Evolutionary conservation across 2,329 filamentous ascomycete genomes (phyloP).

Genomic region (Fusarium cyanostomum): DNA sequence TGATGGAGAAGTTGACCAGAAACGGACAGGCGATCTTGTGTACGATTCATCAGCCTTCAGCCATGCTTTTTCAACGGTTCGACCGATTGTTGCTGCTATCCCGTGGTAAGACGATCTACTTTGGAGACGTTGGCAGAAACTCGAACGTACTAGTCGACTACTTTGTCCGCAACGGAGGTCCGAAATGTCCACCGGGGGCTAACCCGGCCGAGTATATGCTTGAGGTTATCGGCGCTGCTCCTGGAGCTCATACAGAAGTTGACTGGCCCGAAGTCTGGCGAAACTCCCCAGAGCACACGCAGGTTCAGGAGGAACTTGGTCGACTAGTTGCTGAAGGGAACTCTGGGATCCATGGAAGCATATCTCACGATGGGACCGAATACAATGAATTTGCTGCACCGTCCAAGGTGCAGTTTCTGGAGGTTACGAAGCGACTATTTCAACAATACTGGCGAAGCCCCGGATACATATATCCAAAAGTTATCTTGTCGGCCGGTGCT

Average conservation of each 20-base stretch:
- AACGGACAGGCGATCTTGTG: constrained; percentile 60
- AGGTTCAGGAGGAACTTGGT: constrained; percentile 50
- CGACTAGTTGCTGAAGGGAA: constrained; percentile 11
- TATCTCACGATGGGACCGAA: neutral
- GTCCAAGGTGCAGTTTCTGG: constrained; percentile 44
- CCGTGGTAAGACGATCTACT: constrained; percentile 71
- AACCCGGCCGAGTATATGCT: constrained; percentile 78
- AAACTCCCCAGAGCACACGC: constrained; percentile 43
- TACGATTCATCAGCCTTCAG: constrained; percentile 62
- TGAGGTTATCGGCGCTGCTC: constrained; percentile 54
- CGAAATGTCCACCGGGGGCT: constrained; percentile 60
- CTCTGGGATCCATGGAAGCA: neutral
- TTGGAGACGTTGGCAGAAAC: constrained; percentile 69
- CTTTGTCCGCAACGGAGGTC: constrained; percentile 70
- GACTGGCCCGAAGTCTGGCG: constrained; percentile 54
- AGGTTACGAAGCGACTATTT: constrained; percentile 50
- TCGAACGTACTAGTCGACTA: constrained; percentile 64
- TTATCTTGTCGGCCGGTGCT: constrained; percentile 37
- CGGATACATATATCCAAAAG: constrained; percentile 70
- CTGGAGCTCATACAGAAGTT: constrained; percentile 56
- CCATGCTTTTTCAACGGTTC: constrained; percentile 60
- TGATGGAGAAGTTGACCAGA: constrained; percentile 66
- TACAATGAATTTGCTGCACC: constrained; percentile 48
- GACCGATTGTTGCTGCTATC: constrained; percentile 69
- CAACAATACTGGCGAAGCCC: constrained; percentile 55